Base-by-base conservation (phyloP, 768 basidiomycete genomes). In the Boletus eberwhitei region DNA sequence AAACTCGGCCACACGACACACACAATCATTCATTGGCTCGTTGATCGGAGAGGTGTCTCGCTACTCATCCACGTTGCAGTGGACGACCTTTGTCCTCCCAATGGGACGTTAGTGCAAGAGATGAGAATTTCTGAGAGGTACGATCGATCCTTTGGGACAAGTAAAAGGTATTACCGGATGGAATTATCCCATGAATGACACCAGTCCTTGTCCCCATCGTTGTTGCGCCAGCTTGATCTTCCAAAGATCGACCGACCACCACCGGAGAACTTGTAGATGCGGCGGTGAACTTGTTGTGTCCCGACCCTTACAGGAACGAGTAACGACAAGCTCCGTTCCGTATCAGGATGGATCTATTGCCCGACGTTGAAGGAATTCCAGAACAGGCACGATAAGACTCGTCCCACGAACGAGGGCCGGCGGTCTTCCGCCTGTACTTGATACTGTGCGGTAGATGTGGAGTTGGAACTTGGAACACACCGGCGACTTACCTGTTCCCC, bases 371-470 rank as follows among this genome's bases (percentile, higher is more conserved):
- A 39, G 42, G 51, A n/a, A 8, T 26, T 16, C 52, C 8, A 19
- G 52, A 54, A 50, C 44, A 53, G 50, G 50, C 36, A 47, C 38
- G 48, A 43, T 19, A 21, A n/a, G 22, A 38, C 31, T 32, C 44
- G 42, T 59, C 54, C 48, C 55, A 62, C 54, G 63, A 42, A 48
- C 19, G 54, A 29, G 32, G 37, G 14, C 38, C 54, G 34, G 42
- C 48, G 39, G 57, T 50, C 14, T 41, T 40, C 43, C 32, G 46
- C 36, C 21, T 41, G 39, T 22, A 19, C 45, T 46, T 47, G 12
- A 48, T 35, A 24, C 26, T n/a, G 31, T 34, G 44, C 31, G 50
- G 44, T 52, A 22, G 5, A 12, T 21, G 42, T 43, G 40, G 34
- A 39, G 31, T 32, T 45, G 32, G 22, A 22, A 14, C 34, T 32